Evolutionary conservation across 2,329 filamentous ascomycete genomes (phyloP).

Genomic region (Diaporthe sp.): DNA sequence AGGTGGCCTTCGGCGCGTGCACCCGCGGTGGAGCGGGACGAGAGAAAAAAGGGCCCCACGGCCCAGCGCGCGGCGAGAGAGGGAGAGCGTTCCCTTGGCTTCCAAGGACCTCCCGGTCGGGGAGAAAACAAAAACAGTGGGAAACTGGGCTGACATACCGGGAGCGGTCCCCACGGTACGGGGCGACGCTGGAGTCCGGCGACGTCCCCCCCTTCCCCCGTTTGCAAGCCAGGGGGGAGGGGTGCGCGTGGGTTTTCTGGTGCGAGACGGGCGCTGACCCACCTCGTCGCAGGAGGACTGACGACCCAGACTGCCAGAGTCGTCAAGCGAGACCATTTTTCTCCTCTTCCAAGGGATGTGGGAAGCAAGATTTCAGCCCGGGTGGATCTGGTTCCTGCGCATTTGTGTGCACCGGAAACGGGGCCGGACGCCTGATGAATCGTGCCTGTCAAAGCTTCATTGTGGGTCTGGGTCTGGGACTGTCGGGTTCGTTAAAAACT

Average conservation of each 20-base stretch:
- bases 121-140: constrained; percentile 24
- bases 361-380: constrained; percentile 29
- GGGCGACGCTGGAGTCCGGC: constrained; percentile 20
- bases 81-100: not conserved
- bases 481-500: constrained; percentile 5
- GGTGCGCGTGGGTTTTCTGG: not conserved
- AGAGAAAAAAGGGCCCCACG: constrained; percentile 5
- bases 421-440: constrained; percentile 32
- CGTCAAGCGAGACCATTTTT: constrained; percentile 22
- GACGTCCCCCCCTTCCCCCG: not conserved
- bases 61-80: not conserved
- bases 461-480: not conserved
- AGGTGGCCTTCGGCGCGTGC: constrained; percentile 34
- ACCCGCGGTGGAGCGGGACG: constrained; percentile 27
- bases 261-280: constrained; percentile 23
- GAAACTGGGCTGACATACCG: constrained; percentile 30
- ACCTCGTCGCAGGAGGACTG: constrained; percentile 26
- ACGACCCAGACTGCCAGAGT: constrained; percentile 1
- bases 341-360: constrained; percentile 15
- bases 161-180: constrained; percentile 27
- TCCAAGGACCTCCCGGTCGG: constrained; percentile 10
- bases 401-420: constrained; percentile 27
- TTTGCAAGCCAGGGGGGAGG: not conserved
- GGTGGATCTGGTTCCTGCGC: constrained; percentile 33
- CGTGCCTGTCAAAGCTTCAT: constrained; percentile 21